phyloP scores from a whole-genome alignment of 805 yeast genomes.

The Wilhelminamyces savonicus region DNA sequence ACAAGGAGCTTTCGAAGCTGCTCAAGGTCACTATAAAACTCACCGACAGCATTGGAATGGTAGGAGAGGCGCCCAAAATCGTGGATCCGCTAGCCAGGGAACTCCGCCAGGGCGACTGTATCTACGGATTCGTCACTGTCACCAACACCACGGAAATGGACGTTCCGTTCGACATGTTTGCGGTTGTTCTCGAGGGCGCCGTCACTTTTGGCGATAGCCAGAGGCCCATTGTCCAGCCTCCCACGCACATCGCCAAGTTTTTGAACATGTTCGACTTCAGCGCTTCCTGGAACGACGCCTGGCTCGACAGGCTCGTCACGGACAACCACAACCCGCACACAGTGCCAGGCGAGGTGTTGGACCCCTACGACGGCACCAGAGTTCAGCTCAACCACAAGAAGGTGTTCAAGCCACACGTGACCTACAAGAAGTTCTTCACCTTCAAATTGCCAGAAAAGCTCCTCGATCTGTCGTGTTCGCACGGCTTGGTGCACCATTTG shows the following conservation, averaged over 20 bases:
- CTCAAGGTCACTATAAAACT: constrained; percentile 23
- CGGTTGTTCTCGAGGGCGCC: constrained; percentile 32
- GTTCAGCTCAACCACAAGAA: constrained; percentile 18
- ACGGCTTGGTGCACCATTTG: constrained; percentile 29
- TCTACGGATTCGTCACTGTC: constrained; percentile 30
- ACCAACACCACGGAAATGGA: constrained; percentile 18
- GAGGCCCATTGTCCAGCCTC: constrained; percentile 10
- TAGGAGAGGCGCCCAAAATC: constrained; percentile 24
- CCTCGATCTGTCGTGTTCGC: constrained; percentile 16
- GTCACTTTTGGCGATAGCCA: constrained; percentile 16
- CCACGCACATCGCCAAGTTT: constrained; percentile 18
- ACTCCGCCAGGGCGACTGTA: constrained; percentile 30
- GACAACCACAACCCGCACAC: constrained; percentile 14
- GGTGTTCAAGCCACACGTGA: constrained; percentile 24
- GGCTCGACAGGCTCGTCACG: constrained; percentile 22
- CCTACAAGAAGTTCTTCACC: constrained; percentile 35
- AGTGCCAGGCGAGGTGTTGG: constrained; percentile 5
- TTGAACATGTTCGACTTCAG: constrained; percentile 36
- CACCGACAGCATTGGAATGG: constrained; percentile 28
- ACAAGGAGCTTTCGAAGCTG: constrained; percentile 19
- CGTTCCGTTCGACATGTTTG: constrained; percentile 35
- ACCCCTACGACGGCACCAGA: constrained; percentile 26
- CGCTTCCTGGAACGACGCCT: constrained; percentile 35
- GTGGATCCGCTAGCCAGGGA: constrained; percentile 25
- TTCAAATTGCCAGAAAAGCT: constrained; percentile 28